Evolutionary conservation across 768 basidiomycete species (phyloP).

Genomic region (Gyrodon lividus): DNA sequence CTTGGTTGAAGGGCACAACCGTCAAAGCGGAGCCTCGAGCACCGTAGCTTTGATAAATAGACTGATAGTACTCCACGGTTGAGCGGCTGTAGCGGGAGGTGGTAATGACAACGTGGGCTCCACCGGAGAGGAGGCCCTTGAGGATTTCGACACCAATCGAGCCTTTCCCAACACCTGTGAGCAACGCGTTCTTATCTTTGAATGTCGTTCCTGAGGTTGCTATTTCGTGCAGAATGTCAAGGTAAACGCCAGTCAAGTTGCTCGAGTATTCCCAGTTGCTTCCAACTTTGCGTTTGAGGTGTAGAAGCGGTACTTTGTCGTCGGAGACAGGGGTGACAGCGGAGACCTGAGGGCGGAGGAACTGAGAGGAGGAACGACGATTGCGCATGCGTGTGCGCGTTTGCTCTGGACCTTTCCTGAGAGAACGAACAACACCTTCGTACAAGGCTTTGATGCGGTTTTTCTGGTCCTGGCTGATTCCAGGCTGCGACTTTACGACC

Average conservation of each 20-base stretch:
- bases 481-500: constrained; percentile 94
- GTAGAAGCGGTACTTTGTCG: constrained; percentile 91
- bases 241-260: constrained; percentile 92
- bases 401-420: constrained; percentile 75
- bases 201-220: constrained; percentile 98
- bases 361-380: constrained; percentile 93
- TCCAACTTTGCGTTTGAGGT: constrained; percentile 96
- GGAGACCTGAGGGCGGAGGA: constrained; percentile 89
- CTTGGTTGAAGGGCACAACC: constrained; percentile 99
- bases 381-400: constrained; percentile 55
- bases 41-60: constrained; percentile 93
- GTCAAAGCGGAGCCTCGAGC: constrained; percentile 95
- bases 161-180: constrained; percentile 97
- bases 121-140: constrained; percentile 94
- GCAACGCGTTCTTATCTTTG: constrained; percentile 97
- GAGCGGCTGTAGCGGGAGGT: constrained; percentile 96
- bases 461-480: constrained; percentile 97
- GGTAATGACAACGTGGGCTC: constrained; percentile 95
- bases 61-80: constrained; percentile 97
- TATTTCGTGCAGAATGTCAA: constrained; percentile 97
- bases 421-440: constrained; percentile 92
- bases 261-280: constrained; percentile 95
- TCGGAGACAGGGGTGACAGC: constrained; percentile 68
- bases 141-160: constrained; percentile 98
- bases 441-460: constrained; percentile 92